These are phyloP conservation scores for Fraxinus paxiana DNA, from an alignment of 305 asterid genomes.

Conservation along the genomic window DNA sequence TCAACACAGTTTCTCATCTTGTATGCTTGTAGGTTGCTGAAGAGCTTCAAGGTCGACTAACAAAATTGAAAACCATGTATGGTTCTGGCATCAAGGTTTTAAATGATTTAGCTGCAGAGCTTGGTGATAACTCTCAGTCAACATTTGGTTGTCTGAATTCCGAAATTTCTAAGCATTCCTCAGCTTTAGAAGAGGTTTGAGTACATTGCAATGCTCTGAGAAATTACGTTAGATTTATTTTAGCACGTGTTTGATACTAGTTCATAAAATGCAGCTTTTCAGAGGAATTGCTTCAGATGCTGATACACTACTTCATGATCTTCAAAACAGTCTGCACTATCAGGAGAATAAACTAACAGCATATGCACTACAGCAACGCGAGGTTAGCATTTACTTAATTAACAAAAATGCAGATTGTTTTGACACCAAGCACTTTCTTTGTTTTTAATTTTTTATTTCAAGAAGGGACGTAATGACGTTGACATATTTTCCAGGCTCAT, in stretches of 20 bases:
- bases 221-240: not conserved
- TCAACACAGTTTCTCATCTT: constrained; percentile 6
- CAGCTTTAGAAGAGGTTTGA: constrained; percentile 27
- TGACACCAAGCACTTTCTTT: not conserved
- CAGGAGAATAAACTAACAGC: constrained; percentile 34
- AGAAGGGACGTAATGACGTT: not conserved
- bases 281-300: constrained; percentile 35
- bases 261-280: constrained; percentile 29
- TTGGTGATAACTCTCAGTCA: constrained; percentile 34
- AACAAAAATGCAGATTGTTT: not conserved
- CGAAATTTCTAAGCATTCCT: constrained; percentile 41
- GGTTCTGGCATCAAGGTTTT: constrained; percentile 31
- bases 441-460: not conserved
- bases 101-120: constrained; percentile 37
- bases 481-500: constrained; percentile 36
- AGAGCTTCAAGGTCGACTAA: constrained; percentile 35
- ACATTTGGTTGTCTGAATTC: constrained; percentile 39
- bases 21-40: constrained; percentile 34
- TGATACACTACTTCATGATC: constrained; percentile 31
- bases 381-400: constrained; percentile 27
- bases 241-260: not conserved
- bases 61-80: constrained; percentile 31
- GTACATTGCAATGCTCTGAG: not conserved
- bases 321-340: constrained; percentile 30
- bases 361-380: constrained; percentile 37